A percentile compares a stretch with the other conserved stretches of the same genome.
Conservation (phyloP, 768 basidiomycete genomes). For the Hericium rajendrae region DNA sequence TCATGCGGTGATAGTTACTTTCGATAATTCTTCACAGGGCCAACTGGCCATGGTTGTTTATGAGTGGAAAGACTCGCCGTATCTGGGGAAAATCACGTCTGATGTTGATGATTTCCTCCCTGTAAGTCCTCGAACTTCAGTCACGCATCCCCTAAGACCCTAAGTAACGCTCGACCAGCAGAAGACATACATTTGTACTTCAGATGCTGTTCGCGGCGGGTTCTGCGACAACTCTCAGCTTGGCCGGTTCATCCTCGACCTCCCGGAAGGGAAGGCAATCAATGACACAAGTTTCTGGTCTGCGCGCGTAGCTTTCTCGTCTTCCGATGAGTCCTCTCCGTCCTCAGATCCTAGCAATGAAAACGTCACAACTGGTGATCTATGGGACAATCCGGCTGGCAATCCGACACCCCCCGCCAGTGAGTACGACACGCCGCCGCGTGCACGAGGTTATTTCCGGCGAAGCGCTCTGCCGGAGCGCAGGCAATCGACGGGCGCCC, state of each 20-base stretch:
- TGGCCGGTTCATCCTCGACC: constrained; percentile 83
- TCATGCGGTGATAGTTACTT: constrained; percentile 47
- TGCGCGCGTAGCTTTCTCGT: constrained; percentile 57
- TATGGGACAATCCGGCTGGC: constrained; percentile 54
- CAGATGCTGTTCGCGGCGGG: constrained; percentile 60
- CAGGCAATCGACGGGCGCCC: constrained; percentile 17
- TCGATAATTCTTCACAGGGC: constrained; percentile 68
- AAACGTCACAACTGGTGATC: constrained; percentile 21
- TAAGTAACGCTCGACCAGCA: constrained; percentile 32
- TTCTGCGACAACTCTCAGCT: constrained; percentile 62
- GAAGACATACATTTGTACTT: constrained; percentile 93
- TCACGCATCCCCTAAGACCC: constrained; percentile 1
- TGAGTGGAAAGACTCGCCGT: constrained; percentile 84
- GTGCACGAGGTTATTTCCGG: neutral
- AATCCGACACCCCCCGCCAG: constrained; percentile 45
- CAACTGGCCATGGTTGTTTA: constrained; percentile 93
- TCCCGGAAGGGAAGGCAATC: constrained; percentile 50
- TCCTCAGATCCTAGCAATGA: constrained; percentile 12
- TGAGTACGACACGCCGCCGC: constrained; percentile 26
- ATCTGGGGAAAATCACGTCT: constrained; percentile 67
- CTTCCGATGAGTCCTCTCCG: constrained; percentile 18
- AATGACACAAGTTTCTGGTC: constrained; percentile 86
- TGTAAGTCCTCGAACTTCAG: constrained; percentile 36
- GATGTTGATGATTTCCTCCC: constrained; percentile 44
- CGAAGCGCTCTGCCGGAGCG: neutral